These are phyloP conservation scores for Penicillium odoratum DNA, from an alignment of 495 filamentous ascomycete species.

Conservation along the genomic window DNA sequence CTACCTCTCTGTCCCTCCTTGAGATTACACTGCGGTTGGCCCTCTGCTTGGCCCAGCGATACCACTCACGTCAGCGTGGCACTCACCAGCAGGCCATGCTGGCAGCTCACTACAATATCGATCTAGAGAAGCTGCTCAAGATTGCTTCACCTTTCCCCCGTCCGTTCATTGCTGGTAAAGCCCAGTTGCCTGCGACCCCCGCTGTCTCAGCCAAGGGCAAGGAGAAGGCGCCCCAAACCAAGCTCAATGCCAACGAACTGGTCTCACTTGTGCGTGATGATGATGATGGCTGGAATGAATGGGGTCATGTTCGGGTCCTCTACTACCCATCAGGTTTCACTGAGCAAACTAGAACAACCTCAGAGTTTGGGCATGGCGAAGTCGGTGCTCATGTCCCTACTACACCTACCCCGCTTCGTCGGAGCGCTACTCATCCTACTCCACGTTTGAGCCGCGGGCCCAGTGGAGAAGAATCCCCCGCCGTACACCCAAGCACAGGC, in stretches of 20 bases:
- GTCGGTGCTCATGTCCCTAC: conserved; percentile 32
- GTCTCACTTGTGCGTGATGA: conserved; percentile 63
- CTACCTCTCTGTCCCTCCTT: conserved; percentile 75
- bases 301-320: conserved; percentile 63
- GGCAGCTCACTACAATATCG: conserved; percentile 89
- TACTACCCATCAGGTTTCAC: conserved; percentile 56
- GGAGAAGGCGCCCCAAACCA: conserved; percentile 60
- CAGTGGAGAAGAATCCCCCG: conserved; percentile 55
- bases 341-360: conserved; percentile 31
- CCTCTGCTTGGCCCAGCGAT: conserved; percentile 84
- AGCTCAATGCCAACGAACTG: conserved; percentile 71
- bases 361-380: conserved; percentile 32
- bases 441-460: conserved; percentile 49
- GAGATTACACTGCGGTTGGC: conserved; percentile 72
- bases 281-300: conserved; percentile 60
- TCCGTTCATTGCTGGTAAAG: conserved; percentile 45
- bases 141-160: conserved; percentile 82
- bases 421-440: conserved; percentile 54
- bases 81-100: conserved; percentile 71
- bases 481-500: conserved; percentile 22
- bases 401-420: conserved; percentile 53
- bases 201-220: conserved; percentile 65
- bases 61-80: conserved; percentile 79
- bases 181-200: conserved; percentile 43
- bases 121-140: conserved; percentile 82